Evolutionary conservation across 768 basidiomycete genomes (phyloP).

Genomic region (Mycena floridula): DNA sequence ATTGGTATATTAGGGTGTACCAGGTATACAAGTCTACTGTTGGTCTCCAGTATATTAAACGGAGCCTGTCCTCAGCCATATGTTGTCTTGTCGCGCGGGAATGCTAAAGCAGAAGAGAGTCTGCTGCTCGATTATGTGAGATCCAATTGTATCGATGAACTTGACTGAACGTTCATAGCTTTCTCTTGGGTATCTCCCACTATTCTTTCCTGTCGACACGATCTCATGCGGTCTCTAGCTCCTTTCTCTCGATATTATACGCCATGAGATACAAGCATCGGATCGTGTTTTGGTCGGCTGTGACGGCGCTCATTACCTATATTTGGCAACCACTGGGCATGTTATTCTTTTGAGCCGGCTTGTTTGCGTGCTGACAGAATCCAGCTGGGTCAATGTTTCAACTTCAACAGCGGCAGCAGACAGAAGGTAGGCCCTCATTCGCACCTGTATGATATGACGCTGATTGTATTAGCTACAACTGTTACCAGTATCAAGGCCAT

Average conservation of each 20-base stretch:
- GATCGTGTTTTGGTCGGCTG: conserved; percentile 45
- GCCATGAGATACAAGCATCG: conserved; percentile 48
- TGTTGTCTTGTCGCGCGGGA: conserved; percentile 46
- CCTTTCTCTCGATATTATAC: conserved; percentile 32
- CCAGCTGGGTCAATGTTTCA: conserved; percentile 39
- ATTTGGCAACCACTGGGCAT: conserved; percentile 55
- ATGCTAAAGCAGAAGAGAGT: conserved; percentile 48
- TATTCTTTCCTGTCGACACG: too few species aligned
- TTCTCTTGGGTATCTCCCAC: conserved; percentile 30
- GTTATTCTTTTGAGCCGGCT: conserved; percentile 8
- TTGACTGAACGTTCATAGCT: conserved; percentile 30
- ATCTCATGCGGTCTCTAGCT: too few species aligned
- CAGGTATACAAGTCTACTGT: conserved; percentile 42
- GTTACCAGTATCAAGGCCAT: conserved; percentile 33
- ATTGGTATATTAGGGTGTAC: conserved; percentile 50
- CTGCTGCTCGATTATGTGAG: conserved; percentile 64
- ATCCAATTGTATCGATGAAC: conserved; percentile 1
- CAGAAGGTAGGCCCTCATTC: conserved; percentile 13
- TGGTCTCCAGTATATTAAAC: too few species aligned
- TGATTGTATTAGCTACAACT: conserved; percentile 14
- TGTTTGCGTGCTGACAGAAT: too few species aligned
- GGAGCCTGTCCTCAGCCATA: conserved; percentile 44
- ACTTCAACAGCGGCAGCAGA: conserved; percentile 22
- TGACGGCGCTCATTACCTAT: conserved; percentile 38
- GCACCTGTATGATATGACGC: too few species aligned